phyloP scores from a whole-genome alignment of 768 basidiomycete species.

The Phylloporus sp. region DNA sequence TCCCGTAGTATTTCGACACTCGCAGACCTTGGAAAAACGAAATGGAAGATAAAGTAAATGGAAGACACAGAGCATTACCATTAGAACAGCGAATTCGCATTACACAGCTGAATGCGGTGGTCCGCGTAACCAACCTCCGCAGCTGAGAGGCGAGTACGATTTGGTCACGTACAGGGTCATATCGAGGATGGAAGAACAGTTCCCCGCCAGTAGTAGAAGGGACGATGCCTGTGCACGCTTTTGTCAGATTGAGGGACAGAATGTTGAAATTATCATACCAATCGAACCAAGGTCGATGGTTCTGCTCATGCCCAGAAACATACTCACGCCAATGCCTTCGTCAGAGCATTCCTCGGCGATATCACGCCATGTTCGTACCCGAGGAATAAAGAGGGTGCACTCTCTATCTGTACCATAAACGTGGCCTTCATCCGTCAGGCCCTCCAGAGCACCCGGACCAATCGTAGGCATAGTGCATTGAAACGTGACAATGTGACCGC shows the following conservation, averaged over 20 bases:
- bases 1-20: slow-evolving; percentile 62
- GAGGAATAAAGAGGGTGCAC: slow-evolving; percentile 68
- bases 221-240: slow-evolving; percentile 45
- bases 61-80: slow-evolving; percentile 42
- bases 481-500: slow-evolving; percentile 76
- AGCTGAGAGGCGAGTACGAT: slow-evolving; percentile 70
- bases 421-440: slow-evolving; percentile 54
- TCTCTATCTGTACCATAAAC: slow-evolving; percentile 86
- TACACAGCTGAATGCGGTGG: slow-evolving; percentile 73
- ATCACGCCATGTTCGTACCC: slow-evolving; percentile 73
- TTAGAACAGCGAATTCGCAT: slow-evolving; percentile 81
- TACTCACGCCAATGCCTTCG: slow-evolving; percentile 83
- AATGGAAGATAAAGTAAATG: slow-evolving; percentile 6
- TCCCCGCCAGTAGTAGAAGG: slow-evolving; percentile 82
- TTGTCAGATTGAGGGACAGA: slow-evolving; percentile 7
- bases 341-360: slow-evolving; percentile 87
- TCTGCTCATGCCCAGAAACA: slow-evolving; percentile 78
- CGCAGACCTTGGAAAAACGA: slow-evolving; percentile 47
- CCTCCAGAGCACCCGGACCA: slow-evolving; percentile 66
- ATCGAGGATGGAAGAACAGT: slow-evolving; percentile 89
- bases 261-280: slow-evolving; percentile 39
- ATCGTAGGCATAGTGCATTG: slow-evolving; percentile 62
- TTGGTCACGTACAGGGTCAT: slow-evolving; percentile 63
- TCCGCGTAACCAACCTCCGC: slow-evolving; percentile 58
- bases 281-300: slow-evolving; percentile 87